phyloP scores from a whole-genome alignment of 192 early-diverging fungal genomes.

The Rhizophagus prolifer region DNA sequence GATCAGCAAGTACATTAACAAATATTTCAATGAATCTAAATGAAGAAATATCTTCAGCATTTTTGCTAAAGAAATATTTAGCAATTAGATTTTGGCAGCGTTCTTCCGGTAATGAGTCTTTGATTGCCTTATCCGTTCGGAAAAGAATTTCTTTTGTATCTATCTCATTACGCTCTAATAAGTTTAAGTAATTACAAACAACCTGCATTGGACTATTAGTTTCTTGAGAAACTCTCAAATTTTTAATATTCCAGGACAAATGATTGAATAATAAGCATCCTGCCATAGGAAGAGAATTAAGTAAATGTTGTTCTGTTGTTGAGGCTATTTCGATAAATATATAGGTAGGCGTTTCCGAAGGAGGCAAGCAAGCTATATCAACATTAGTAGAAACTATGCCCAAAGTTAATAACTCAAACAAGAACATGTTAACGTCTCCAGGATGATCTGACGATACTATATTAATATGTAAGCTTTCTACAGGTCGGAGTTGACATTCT shows the following conservation, averaged over 20 bases:
- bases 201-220: conserved; percentile 24
- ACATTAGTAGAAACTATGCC: neutral
- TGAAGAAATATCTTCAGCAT: conserved; percentile 1
- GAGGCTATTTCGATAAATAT: conserved; percentile 32
- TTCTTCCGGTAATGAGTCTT: neutral
- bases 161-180: neutral
- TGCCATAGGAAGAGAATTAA: conserved; percentile 18
- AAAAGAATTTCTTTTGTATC: conserved; percentile 22
- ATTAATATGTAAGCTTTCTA: conserved; percentile 1
- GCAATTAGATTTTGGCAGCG: conserved; percentile 15
- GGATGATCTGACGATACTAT: neutral
- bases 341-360: neutral
- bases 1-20: conserved; percentile 32
- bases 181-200: conserved; percentile 20
- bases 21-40: conserved; percentile 33
- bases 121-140: neutral
- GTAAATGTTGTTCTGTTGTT: conserved; percentile 21
- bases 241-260: conserved; percentile 24
- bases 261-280: neutral
- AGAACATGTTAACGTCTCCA: conserved; percentile 11
- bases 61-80: conserved; percentile 28
- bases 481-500: neutral
- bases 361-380: neutral
- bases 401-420: neutral
- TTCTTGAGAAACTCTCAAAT: conserved; percentile 21